A percentile compares a stretch with the other conserved stretches of the same genome.
Evolutionary conservation across 2,329 filamentous ascomycete genomes (phyloP).

Genomic region (Aspergillus aculeatus): DNA sequence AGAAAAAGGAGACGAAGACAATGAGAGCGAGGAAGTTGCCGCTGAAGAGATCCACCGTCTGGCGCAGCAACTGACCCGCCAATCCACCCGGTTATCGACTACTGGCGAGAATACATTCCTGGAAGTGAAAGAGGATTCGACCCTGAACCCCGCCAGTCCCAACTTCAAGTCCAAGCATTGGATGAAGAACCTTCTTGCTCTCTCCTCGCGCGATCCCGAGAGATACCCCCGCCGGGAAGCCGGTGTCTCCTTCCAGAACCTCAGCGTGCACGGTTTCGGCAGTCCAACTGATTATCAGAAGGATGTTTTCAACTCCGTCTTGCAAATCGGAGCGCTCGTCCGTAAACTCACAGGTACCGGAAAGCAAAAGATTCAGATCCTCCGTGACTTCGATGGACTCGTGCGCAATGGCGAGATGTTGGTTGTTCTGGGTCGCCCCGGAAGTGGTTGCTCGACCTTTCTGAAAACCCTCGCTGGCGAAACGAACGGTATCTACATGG

Average conservation of each 20-base stretch:
- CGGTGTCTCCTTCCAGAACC: conserved; percentile 65
- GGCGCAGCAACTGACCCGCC: conserved; percentile 35
- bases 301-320: conserved; percentile 40
- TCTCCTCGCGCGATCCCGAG: conserved; percentile 52
- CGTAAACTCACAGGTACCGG: conserved; percentile 35
- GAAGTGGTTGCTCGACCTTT: conserved; percentile 71
- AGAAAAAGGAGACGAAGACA: conserved; percentile 24
- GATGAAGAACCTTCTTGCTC: conserved; percentile 48
- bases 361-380: conserved; percentile 57
- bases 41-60: conserved; percentile 35
- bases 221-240: conserved; percentile 55
- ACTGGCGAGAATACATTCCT: conserved; percentile 36
- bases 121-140: conserved; percentile 33
- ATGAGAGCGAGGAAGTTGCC: conserved; percentile 23
- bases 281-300: conserved; percentile 67
- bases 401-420: conserved; percentile 59
- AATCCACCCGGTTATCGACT: conserved; percentile 33
- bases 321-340: conserved; percentile 35
- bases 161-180: conserved; percentile 49
- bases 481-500: conserved; percentile 75
- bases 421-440: conserved; percentile 54
- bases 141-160: conserved; percentile 46
- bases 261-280: conserved; percentile 68
- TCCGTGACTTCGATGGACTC: conserved; percentile 64
- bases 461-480: conserved; percentile 83